A percentile compares a stretch with the other conserved stretches of the same genome.
Conservation (phyloP, 176 grass and related monocot species). For the Rhipidocladum racemiflorum region DNA sequence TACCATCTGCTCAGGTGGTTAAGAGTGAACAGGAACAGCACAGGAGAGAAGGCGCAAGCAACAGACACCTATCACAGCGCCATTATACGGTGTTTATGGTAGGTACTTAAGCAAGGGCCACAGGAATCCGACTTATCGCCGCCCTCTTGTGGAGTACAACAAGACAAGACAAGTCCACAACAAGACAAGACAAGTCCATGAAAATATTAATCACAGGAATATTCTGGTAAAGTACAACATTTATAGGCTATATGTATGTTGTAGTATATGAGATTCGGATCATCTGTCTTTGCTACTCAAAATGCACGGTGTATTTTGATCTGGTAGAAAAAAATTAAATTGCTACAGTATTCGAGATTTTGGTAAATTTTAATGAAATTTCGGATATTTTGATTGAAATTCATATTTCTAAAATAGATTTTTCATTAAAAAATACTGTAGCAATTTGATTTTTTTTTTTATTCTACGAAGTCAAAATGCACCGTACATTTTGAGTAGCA, state of each 20-base stretch:
- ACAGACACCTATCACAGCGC: neutral
- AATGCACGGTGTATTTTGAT: no score
- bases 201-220: slow-evolving; percentile 1
- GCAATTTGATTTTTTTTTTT: no score
- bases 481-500: no score
- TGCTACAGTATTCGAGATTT: no score
- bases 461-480: no score
- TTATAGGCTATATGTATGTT: neutral
- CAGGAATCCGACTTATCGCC: neutral
- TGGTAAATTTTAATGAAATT: no score
- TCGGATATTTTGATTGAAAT: no score
- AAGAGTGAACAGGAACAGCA: neutral
- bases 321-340: no score
- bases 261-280: no score
- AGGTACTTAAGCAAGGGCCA: neutral
- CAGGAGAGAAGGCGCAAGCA: neutral
- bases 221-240: slow-evolving; percentile 12
- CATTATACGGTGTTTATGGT: neutral
- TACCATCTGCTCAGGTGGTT: neutral
- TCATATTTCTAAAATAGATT: no score
- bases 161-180: neutral
- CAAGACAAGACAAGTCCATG: neutral
- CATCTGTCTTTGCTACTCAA: no score
- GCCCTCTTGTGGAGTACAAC: neutral
- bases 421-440: no score